Conservation (phyloP, 805 yeast species). For the Wickerhamiella nectarea region DNA sequence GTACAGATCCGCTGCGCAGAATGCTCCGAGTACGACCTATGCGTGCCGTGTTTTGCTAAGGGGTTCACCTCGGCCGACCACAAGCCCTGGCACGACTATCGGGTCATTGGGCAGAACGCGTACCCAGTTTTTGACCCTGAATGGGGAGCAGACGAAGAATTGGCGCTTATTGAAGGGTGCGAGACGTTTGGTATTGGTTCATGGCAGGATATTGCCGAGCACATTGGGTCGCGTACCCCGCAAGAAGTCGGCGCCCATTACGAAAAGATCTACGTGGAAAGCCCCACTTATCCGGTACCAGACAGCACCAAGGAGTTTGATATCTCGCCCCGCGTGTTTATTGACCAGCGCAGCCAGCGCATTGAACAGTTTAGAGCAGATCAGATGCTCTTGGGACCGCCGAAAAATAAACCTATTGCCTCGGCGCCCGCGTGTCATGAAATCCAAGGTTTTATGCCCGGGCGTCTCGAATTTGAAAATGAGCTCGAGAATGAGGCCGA, state of each 20-base stretch:
- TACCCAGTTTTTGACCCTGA: conserved; percentile 80
- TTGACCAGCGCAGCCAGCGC: conserved; percentile 51
- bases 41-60: conserved; percentile 90
- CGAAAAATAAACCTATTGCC: conserved; percentile 77
- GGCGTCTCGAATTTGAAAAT: conserved; percentile 88
- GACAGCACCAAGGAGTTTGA: conserved; percentile 61
- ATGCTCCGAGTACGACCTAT: conserved; percentile 87
- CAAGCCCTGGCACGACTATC: conserved; percentile 88
- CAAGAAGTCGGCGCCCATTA: conserved; percentile 88
- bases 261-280: conserved; percentile 50
- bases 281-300: conserved; percentile 75
- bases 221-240: conserved; percentile 79
- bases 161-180: conserved; percentile 76
- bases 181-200: conserved; percentile 87
- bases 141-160: conserved; percentile 99
- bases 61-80: conserved; percentile 74
- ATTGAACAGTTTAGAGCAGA: conserved; percentile 50
- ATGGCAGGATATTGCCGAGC: conserved; percentile 97
- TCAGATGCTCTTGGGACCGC: conserved; percentile 67
- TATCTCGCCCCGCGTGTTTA: conserved; percentile 54
- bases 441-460: conserved; percentile 97
- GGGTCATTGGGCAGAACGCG: conserved; percentile 84
- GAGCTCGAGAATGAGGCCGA: conserved; percentile 98
- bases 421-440: conserved; percentile 95
- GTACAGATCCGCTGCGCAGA: conserved; percentile 85